Base-by-base conservation (phyloP, 2,329 filamentous ascomycete species). In the Epichloe brachyelytri region DNA sequence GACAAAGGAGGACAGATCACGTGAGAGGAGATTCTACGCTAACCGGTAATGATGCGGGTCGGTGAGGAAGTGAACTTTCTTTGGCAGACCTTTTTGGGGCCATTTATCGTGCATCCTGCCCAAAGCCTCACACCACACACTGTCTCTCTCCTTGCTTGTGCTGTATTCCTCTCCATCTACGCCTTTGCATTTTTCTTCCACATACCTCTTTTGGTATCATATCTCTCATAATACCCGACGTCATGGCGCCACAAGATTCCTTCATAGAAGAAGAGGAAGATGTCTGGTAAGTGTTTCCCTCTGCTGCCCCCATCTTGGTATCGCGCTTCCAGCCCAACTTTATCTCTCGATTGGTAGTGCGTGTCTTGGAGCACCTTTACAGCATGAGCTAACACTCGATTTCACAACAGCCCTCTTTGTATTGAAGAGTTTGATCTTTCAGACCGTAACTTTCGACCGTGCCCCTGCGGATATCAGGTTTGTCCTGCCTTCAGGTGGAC, bases 371-470 rank as follows among this genome's bases (percentile, higher is more conserved):
- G n/a, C 15, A 30, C n/a, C 41, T 37, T 7, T n/a, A 38, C 40
- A 17, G 22, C 39, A 50, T 26, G 8, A 34, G 20, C 44, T 53
- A 40, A 53, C 19, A 44, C 30, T 3, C 48, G 7, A 22, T 22
- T 38, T n/a, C 39, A 48, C 26, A 26, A 55, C 62, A 98, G 93
- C 69, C 93, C 93, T 59, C 85, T 98, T 57, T 98, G 93, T 67
- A 95, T 98, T 65, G 93, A 98, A 72, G 94, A 98, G 73, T 94
- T 98, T 65, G 94, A 98, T 70, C 82, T 98, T 48, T 94, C 89
- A 41, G 93, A 98, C 75, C 87, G 88, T 68, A 95, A 95, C 71
- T 98, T 98, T 70, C 83, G 85, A 63, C 93, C 93, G 58, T 98
- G 93, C 74, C 91, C 91, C 52, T 98, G 93, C 66, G 93, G 93